Evolutionary conservation across 768 basidiomycete genomes (phyloP).

Genomic region (Ramaria rubella): DNA sequence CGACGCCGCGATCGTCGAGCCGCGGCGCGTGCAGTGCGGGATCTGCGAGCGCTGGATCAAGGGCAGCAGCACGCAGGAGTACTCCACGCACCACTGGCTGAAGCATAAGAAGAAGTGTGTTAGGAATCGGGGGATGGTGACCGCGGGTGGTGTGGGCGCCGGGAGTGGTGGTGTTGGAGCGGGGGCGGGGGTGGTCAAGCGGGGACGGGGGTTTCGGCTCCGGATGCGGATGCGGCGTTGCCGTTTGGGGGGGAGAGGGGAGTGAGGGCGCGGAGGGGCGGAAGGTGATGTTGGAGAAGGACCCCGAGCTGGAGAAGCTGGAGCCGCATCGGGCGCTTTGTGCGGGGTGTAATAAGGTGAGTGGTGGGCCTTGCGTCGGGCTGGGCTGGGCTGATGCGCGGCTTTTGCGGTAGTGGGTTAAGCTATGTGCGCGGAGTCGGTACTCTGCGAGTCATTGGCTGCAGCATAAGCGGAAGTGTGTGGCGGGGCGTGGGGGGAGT

Average conservation of each 20-base stretch:
- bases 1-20: conserved; percentile 5
- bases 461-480: conserved; percentile 6
- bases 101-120: conserved; percentile 11
- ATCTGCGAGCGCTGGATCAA: conserved; percentile 9
- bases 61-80: conserved; percentile 49
- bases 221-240: background rate
- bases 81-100: conserved; percentile 85
- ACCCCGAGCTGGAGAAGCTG: background rate
- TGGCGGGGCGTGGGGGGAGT: background rate
- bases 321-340: conserved; percentile 7
- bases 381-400: background rate
- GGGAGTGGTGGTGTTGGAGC: too few species aligned
- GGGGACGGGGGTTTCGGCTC: too few species aligned
- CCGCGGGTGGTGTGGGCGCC: too few species aligned
- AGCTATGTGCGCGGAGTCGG: conserved; percentile 7
- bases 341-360: conserved; percentile 5
- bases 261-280: background rate
- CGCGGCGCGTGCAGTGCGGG: conserved; percentile 3
- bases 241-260: background rate
- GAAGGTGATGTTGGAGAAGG: background rate
- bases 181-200: too few species aligned
- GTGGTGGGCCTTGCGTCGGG: background rate
- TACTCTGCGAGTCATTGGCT: conserved; percentile 9
- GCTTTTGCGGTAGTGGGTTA: conserved; percentile 1
- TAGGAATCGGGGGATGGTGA: too few species aligned